Conservation (phyloP, 805 yeast genomes). For the Candida patagonica region DNA sequence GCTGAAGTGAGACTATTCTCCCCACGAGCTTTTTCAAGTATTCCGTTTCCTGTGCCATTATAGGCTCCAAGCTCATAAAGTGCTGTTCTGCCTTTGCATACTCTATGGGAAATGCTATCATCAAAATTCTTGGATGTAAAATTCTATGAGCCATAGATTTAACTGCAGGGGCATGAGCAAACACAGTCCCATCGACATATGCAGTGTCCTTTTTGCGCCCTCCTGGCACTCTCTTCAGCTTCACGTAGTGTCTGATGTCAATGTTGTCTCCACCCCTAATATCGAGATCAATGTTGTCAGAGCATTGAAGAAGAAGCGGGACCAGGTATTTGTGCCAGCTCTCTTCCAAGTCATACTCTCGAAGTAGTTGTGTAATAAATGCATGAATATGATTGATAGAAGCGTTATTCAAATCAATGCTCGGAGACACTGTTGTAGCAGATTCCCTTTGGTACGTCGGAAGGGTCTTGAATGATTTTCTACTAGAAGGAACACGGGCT, state of each 20-base stretch:
- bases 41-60: slow-evolving; percentile 80
- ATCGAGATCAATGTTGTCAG: slow-evolving; percentile 52
- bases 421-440: slow-evolving; percentile 6
- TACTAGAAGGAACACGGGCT: background rate
- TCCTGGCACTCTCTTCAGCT: slow-evolving; percentile 77
- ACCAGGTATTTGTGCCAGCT: slow-evolving; percentile 54
- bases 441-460: background rate
- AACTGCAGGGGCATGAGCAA: slow-evolving; percentile 74
- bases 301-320: slow-evolving; percentile 41
- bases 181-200: slow-evolving; percentile 68
- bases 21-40: slow-evolving; percentile 74
- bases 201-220: slow-evolving; percentile 52
- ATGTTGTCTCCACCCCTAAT: slow-evolving; percentile 58
- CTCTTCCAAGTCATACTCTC: slow-evolving; percentile 28
- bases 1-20: slow-evolving; percentile 64
- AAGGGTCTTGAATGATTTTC: background rate
- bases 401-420: slow-evolving; percentile 25
- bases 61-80: slow-evolving; percentile 72
- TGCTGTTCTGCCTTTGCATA: slow-evolving; percentile 61
- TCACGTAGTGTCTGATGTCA: slow-evolving; percentile 82
- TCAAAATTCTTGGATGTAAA: slow-evolving; percentile 61
- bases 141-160: slow-evolving; percentile 65
- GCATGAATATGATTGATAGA: slow-evolving; percentile 22
- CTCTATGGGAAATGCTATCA: slow-evolving; percentile 84
- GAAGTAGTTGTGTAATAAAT: slow-evolving; percentile 25